phyloP scores from a whole-genome alignment of 1,284 basidiomycete genomes.

The Ustilago tritici region DNA sequence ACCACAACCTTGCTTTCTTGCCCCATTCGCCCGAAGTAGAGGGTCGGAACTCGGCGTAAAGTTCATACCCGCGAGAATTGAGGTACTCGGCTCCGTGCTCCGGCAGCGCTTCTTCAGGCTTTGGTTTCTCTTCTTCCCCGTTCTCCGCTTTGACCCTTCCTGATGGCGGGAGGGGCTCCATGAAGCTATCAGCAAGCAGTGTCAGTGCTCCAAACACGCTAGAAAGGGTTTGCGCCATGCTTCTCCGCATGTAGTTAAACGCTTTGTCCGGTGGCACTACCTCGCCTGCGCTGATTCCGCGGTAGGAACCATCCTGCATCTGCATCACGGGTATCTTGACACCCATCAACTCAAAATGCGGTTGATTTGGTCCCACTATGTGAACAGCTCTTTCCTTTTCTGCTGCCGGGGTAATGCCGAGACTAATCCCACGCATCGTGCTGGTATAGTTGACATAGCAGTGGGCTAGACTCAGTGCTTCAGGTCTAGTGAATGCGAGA shows the following conservation, averaged over 20 bases:
- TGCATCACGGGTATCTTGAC: constrained; percentile 87
- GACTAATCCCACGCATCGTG: constrained; percentile 45
- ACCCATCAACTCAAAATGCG: constrained; percentile 90
- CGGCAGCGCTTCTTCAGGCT: neutral
- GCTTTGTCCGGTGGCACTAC: constrained; percentile 78
- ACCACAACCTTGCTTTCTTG: constrained; percentile 59
- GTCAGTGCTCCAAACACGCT: constrained; percentile 62
- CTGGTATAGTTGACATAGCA: constrained; percentile 92
- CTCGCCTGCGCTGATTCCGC: constrained; percentile 80
- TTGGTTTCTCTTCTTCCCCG: neutral
- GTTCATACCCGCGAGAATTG: constrained; percentile 55
- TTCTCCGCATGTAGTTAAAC: constrained; percentile 62
- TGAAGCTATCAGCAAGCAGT: constrained; percentile 63
- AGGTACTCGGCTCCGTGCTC: constrained; percentile 47
- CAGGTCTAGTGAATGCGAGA: constrained; percentile 84
- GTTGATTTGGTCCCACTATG: constrained; percentile 81
- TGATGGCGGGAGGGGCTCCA: constrained; percentile 19
- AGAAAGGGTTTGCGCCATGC: constrained; percentile 65
- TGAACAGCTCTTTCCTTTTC: constrained; percentile 68
- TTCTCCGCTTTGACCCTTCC: neutral
- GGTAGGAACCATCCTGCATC: constrained; percentile 79
- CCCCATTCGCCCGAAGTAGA: constrained; percentile 68
- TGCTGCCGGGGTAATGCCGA: constrained; percentile 34
- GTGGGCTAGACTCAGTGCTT: constrained; percentile 89
- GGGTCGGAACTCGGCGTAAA: constrained; percentile 66